Base-by-base conservation (phyloP, 108 stramenopile genomes). In the Skeletonema potamos region DNA sequence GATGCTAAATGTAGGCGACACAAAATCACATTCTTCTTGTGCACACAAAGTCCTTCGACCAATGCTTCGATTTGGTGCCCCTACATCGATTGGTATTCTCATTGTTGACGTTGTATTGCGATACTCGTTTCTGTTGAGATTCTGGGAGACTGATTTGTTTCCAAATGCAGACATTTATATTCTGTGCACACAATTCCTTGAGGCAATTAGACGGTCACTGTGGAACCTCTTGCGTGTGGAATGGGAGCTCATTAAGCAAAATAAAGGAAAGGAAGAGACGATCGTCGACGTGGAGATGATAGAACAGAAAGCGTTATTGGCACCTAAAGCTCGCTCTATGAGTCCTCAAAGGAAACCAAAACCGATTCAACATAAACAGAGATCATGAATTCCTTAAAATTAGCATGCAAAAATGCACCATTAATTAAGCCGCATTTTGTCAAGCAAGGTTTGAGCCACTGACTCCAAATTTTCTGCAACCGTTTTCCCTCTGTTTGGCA, bases 221-320 rank as follows among this genome's bases (percentile, higher is more conserved):
- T 94, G 93, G 93, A 94, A 94, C 74, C 68, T 94, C 34, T 68
- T 94, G 22, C 89, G 93, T n/a, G 88, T 94, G 22, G 93, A 94
- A 78, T 94, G 93, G 93, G 93, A 94, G 69, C 82, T 90, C 66
- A 84, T 94, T 34, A 94, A 94, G 55, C 93, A 92, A 80, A 60
- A 36, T 22, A 82, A 58, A n/a, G 64, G 76, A 27, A 69, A 68
- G 27, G 57, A 75, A 11, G 48, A 58, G 10, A 54, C 61, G 54
- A 2, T 27, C 4, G 41, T 0, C 28, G 72, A 73, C 34, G 15
- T 48, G 30, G 82, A 74, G 33, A 62, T 74, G 56, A 41, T 68
- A 5, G 76, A 77, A 65, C 51, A 54, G 28, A 55, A 79, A 17
- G 54, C 77, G 1, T 79, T 79, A 51, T 32, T 79, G 36, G 57